Evolutionary conservation across 257 asterid genomes (phyloP).

Genomic region (Coffea eugenioides): DNA sequence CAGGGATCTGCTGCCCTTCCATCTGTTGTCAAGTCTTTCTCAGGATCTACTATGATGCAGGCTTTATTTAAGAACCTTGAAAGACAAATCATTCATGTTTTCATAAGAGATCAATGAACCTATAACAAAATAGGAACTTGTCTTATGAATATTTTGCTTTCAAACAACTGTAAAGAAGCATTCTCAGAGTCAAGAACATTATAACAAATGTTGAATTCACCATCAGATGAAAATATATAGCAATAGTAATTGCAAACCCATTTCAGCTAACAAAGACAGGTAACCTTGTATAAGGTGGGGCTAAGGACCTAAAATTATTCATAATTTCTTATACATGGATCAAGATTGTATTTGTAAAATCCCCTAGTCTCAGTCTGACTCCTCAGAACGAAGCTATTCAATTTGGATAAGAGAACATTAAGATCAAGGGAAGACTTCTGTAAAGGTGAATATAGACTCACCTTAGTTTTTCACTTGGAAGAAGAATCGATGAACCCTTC

Average conservation of each 20-base stretch:
- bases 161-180: background rate
- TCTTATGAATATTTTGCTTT: background rate
- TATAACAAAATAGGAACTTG: background rate
- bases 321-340: background rate
- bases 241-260: background rate
- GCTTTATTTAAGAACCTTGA: conserved; percentile 72
- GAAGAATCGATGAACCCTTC: conserved; percentile 38
- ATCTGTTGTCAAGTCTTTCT: conserved; percentile 33
- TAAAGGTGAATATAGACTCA: background rate
- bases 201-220: background rate
- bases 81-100: background rate
- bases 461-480: conserved; percentile 63
- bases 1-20: conserved; percentile 48
- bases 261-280: background rate
- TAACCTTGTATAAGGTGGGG: background rate
- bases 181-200: background rate
- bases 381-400: background rate
- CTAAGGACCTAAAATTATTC: background rate
- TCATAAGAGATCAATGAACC: background rate
- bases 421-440: background rate
- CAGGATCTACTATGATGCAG: conserved; percentile 49
- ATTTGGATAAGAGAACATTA: background rate
- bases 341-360: background rate
- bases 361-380: background rate
- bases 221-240: background rate